These are phyloP conservation scores for Chaetomium fimeti DNA, from an alignment of 495 filamentous ascomycete species.

Conservation along the genomic window DNA sequence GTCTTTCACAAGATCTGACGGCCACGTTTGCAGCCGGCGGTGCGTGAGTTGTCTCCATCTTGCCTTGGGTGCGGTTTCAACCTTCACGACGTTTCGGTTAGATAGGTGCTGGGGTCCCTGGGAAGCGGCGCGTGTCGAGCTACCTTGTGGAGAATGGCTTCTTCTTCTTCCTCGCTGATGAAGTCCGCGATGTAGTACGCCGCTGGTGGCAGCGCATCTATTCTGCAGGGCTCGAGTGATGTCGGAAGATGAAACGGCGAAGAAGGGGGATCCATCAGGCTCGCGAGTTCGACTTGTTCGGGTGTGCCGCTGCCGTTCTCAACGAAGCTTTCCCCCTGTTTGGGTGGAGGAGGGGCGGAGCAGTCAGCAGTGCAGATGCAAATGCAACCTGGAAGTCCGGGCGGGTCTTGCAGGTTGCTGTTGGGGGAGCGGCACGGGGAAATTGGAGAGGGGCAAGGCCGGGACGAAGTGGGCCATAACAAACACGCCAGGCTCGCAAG, in stretches of 20 bases:
- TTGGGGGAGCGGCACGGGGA: constrained; percentile 9
- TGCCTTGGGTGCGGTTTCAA: constrained; percentile 63
- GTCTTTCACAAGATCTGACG: constrained; percentile 71
- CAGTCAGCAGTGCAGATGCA: neutral
- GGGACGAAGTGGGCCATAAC: constrained; percentile 8
- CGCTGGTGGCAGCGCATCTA: constrained; percentile 59
- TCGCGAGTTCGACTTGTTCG: neutral
- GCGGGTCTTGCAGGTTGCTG: neutral
- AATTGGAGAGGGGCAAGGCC: constrained; percentile 17
- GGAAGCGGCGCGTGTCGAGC: constrained; percentile 11
- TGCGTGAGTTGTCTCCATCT: constrained; percentile 82
- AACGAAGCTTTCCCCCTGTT: constrained; percentile 1
- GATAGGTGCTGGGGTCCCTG: constrained; percentile 14
- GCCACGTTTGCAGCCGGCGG: constrained; percentile 87
- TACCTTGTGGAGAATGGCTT: constrained; percentile 66
- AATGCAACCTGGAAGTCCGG: neutral
- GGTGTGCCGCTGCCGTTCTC: neutral
- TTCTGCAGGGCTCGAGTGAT: constrained; percentile 53
- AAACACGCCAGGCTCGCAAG: neutral
- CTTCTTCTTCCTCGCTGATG: constrained; percentile 74
- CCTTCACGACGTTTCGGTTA: constrained; percentile 36
- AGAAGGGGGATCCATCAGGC: constrained; percentile 12
- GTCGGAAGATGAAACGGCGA: constrained; percentile 34
- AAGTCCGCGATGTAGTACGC: constrained; percentile 90
- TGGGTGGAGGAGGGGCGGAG: neutral